phyloP scores from a whole-genome alignment of 2,329 filamentous ascomycete species.

The Penicillium sp. region DNA sequence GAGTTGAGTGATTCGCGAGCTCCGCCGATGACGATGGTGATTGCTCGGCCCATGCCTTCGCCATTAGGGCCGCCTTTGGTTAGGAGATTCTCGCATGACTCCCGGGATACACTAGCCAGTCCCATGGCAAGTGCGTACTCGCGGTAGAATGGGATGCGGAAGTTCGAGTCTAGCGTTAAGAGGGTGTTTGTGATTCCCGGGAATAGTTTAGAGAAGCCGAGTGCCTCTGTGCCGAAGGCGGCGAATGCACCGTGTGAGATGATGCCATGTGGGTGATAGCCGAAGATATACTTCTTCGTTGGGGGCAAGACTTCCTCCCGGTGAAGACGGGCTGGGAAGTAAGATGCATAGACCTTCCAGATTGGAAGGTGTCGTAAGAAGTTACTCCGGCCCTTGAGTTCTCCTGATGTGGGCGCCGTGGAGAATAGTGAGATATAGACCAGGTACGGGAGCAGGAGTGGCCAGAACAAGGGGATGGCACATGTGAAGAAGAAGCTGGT shows the following conservation, averaged over 20 bases:
- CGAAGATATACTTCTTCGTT: slow-evolving; percentile 92
- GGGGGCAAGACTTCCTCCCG: slow-evolving; percentile 79
- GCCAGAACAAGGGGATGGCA: slow-evolving; percentile 91
- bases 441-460: slow-evolving; percentile 75
- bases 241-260: slow-evolving; percentile 96
- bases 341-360: slow-evolving; percentile 89
- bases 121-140: slow-evolving; percentile 93
- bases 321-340: slow-evolving; percentile 89
- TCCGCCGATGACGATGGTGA: slow-evolving; percentile 93
- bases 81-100: slow-evolving; percentile 88
- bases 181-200: slow-evolving; percentile 94
- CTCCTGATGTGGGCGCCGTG: slow-evolving; percentile 75
- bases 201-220: slow-evolving; percentile 86
- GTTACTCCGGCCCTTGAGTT: slow-evolving; percentile 74
- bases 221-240: slow-evolving; percentile 86
- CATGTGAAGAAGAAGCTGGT: slow-evolving; percentile 89
- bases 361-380: slow-evolving; percentile 74
- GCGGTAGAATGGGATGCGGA: slow-evolving; percentile 89
- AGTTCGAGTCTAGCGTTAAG: slow-evolving; percentile 93
- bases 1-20: slow-evolving; percentile 91
- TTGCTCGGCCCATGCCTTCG: slow-evolving; percentile 90
- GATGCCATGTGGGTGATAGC: slow-evolving; percentile 96
- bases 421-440: slow-evolving; percentile 80
- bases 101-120: slow-evolving; percentile 84
- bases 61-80: slow-evolving; percentile 76